Conservation (phyloP, 768 basidiomycete genomes). For the Xerocomellus amylosporus region DNA sequence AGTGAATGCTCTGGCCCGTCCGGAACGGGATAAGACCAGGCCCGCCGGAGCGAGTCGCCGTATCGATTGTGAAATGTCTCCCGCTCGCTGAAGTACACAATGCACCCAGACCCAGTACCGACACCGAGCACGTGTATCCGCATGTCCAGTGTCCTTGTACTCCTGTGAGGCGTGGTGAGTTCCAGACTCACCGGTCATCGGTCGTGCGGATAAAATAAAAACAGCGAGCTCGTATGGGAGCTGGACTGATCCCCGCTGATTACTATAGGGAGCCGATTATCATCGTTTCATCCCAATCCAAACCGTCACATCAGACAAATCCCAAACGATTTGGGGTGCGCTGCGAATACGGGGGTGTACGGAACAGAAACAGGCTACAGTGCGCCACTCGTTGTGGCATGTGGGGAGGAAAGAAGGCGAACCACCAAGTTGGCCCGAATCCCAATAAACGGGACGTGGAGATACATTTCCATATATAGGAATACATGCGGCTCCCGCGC, state of each 20-base stretch:
- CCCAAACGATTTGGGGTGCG: conserved; percentile 11
- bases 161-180: background rate
- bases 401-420: background rate
- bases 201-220: background rate
- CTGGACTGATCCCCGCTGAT: conserved; percentile 13
- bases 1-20: background rate
- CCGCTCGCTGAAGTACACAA: background rate
- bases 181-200: background rate
- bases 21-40: conserved; percentile 11
- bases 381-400: background rate
- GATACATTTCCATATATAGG: background rate
- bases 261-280: background rate
- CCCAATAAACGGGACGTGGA: background rate
- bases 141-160: background rate
- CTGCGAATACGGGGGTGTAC: conserved; percentile 2
- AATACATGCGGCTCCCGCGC: background rate
- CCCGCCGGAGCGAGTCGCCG: background rate
- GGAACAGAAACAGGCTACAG: conserved; percentile 1
- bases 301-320: conserved; percentile 26
- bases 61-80: background rate
- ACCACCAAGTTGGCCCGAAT: background rate
- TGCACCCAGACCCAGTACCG: background rate
- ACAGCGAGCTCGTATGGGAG: background rate
- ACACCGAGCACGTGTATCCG: conserved; percentile 7
- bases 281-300: background rate